Evolutionary conservation across 306 rosid genomes (phyloP).

Genomic region (Benincasa hispida): DNA sequence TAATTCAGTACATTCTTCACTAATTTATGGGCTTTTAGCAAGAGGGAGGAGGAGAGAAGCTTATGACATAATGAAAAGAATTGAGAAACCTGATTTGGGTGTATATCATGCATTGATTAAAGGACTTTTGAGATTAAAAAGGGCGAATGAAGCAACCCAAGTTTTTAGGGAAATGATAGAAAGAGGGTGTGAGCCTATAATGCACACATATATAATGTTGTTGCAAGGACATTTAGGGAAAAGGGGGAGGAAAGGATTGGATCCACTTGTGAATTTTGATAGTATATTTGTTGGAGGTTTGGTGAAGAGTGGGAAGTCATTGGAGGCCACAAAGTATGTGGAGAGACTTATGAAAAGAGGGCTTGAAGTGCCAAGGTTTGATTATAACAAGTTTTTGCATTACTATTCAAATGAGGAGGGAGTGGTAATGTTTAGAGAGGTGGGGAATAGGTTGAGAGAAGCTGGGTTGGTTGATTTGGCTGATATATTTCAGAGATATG

Average conservation of each 20-base stretch:
- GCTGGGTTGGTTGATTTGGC: constrained; percentile 79
- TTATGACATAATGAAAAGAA: constrained; percentile 18
- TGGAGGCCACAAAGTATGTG: constrained; percentile 68
- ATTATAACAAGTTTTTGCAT: constrained; percentile 66
- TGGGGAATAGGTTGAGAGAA: constrained; percentile 61
- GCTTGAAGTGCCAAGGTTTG: constrained; percentile 77
- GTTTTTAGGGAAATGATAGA: constrained; percentile 70
- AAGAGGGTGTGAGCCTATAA: constrained; percentile 35
- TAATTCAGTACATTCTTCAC: constrained; percentile 26
- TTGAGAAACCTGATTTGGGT: constrained; percentile 23
- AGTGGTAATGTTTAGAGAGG: constrained; percentile 59
- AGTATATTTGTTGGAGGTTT: constrained; percentile 71
- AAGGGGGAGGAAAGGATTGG: constrained; percentile 52
- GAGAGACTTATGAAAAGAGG: constrained; percentile 63
- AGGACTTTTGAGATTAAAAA: constrained; percentile 57
- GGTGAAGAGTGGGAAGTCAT: constrained; percentile 27
- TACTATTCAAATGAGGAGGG: constrained; percentile 77
- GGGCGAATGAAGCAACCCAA: constrained; percentile 59
- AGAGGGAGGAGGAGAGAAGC: constrained; percentile 51
- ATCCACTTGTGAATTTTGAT: constrained; percentile 63
- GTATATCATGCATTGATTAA: constrained; percentile 63
- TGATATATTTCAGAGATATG: constrained; percentile 67
- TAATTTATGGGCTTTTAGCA: constrained; percentile 48
- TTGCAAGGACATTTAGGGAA: constrained; percentile 66
- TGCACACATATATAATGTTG: constrained; percentile 79